A percentile compares a stretch with the other conserved stretches of the same genome.
These are phyloP conservation scores for Collybia mongolica DNA, from an alignment of 768 basidiomycete genomes.

Conservation along the genomic window DNA sequence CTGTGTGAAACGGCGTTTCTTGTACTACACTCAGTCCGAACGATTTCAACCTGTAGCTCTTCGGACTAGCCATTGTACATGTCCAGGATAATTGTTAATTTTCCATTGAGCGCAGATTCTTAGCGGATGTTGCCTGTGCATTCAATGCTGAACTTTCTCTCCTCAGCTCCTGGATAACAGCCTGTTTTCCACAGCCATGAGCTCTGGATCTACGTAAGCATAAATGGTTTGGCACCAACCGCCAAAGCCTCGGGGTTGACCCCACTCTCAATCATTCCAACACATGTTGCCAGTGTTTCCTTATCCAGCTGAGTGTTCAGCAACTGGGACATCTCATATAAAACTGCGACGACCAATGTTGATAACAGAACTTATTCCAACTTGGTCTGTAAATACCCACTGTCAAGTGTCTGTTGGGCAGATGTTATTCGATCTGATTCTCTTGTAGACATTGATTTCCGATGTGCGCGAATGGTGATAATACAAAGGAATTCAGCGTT, in stretches of 20 bases:
- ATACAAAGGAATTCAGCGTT: background rate
- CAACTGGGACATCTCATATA: constrained; percentile 86
- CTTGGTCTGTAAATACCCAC: constrained; percentile 35
- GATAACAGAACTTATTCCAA: background rate
- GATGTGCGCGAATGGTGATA: background rate
- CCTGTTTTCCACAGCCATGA: constrained; percentile 41
- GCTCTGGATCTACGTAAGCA: background rate
- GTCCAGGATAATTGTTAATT: no score
- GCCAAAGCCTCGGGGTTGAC: constrained; percentile 92
- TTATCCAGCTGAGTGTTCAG: constrained; percentile 87
- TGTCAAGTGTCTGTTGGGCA: constrained; percentile 71
- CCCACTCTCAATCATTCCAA: constrained; percentile 89
- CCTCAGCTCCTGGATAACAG: constrained; percentile 81
- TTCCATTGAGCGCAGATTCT: background rate
- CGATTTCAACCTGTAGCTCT: no score
- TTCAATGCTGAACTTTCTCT: constrained; percentile 56
- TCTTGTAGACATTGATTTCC: constrained; percentile 38
- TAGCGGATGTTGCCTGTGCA: constrained; percentile 9
- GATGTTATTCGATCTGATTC: constrained; percentile 61
- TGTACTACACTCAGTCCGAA: no score
- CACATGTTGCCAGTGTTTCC: constrained; percentile 88
- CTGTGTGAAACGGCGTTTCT: no score
- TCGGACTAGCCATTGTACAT: no score
- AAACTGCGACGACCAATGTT: constrained; percentile 43
- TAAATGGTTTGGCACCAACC: constrained; percentile 38